Conservation (phyloP, 208 protist genomes). For the Polymyxa betae region DNA sequence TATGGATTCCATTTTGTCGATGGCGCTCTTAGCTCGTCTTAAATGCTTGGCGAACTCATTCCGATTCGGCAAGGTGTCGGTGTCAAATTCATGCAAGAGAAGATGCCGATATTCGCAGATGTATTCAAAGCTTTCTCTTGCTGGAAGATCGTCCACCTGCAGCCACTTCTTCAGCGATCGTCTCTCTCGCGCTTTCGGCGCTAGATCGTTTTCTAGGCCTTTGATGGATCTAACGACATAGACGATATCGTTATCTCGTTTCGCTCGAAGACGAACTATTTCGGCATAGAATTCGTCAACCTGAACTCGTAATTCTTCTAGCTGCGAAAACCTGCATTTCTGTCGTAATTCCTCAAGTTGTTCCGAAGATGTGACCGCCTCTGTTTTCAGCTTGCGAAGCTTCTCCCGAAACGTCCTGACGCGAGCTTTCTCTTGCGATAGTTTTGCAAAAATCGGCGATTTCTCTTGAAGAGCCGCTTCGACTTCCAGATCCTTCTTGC, state of each 20-base stretch:
- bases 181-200: too few species aligned
- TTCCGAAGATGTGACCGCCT: neutral
- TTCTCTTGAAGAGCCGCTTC: neutral
- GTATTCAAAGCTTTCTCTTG: too few species aligned
- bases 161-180: too few species aligned
- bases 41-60: too few species aligned
- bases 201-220: conserved; percentile 2
- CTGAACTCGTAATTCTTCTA: conserved; percentile 28
- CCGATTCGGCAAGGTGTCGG: too few species aligned
- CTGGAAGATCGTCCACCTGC: too few species aligned
- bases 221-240: neutral
- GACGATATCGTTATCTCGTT: neutral
- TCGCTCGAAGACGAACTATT: neutral
- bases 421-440: neutral
- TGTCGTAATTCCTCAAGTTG: neutral
- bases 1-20: too few species aligned
- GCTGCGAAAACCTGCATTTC: conserved; percentile 1
- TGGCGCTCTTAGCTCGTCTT: too few species aligned
- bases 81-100: too few species aligned
- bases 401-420: neutral
- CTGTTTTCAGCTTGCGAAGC: neutral
- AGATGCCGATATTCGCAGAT: too few species aligned
- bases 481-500: neutral
- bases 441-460: neutral
- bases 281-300: conserved; percentile 48